Evolutionary conservation across 73 alveolate genomes (phyloP).

Genomic region (Tetrahymena elliotti): DNA sequence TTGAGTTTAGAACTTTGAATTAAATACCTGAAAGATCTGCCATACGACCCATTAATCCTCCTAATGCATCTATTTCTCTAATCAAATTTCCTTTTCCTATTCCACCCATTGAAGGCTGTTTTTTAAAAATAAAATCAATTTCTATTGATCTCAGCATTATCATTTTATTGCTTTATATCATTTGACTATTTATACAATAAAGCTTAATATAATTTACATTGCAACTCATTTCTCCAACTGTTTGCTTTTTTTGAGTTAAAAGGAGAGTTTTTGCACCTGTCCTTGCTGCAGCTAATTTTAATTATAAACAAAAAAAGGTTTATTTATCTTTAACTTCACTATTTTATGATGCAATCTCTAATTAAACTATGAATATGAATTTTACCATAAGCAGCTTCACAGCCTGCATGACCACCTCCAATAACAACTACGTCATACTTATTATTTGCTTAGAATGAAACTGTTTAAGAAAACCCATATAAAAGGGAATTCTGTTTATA

Average conservation of each 20-base stretch:
- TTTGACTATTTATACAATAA: no score
- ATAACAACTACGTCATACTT: constrained; percentile 44
- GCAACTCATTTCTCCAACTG: constrained; percentile 66
- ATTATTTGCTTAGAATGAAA: neutral
- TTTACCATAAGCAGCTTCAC: constrained; percentile 53
- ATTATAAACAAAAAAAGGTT: neutral
- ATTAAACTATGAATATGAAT: neutral
- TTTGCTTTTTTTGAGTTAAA: constrained; percentile 36
- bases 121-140: neutral
- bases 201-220: neutral
- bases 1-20: constrained; percentile 48
- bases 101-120: constrained; percentile 57
- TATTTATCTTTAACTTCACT: neutral
- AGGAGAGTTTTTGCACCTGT: constrained; percentile 56
- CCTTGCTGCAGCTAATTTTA: constrained; percentile 50
- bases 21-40: constrained; percentile 60
- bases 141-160: no score
- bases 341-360: neutral
- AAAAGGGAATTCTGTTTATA: neutral
- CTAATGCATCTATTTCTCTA: constrained; percentile 67
- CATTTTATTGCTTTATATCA: no score
- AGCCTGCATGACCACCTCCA: constrained; percentile 80
- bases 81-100: constrained; percentile 56
- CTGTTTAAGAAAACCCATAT: neutral
- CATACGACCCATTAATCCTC: constrained; percentile 50